These are phyloP conservation scores for Venustampulla echinocandica DNA, from an alignment of 495 filamentous ascomycete genomes.

Conservation along the genomic window DNA sequence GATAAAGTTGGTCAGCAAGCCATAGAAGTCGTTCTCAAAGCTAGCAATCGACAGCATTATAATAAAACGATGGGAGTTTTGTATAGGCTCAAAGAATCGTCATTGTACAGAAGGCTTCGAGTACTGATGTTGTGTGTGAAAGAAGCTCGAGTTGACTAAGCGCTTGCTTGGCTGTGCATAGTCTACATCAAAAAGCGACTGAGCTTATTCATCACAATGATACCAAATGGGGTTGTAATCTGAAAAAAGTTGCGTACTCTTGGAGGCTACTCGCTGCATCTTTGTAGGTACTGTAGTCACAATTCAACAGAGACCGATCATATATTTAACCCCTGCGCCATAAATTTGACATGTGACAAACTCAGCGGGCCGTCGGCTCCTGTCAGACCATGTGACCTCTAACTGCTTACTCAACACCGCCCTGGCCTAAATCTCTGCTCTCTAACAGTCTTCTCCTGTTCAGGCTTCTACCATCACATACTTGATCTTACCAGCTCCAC, in stretches of 20 bases:
- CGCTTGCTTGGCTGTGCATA: neutral
- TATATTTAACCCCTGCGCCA: neutral
- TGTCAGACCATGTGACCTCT: no score
- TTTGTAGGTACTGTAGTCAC: no score
- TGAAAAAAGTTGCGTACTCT: no score
- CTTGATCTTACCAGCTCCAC: no score
- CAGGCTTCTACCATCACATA: no score
- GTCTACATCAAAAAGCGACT: neutral
- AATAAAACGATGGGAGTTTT: neutral
- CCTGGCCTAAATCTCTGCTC: no score
- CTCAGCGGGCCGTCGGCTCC: neutral
- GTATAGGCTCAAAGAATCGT: neutral
- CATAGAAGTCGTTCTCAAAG: neutral
- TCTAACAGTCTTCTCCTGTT: no score
- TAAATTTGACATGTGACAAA: neutral
- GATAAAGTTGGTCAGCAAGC: neutral
- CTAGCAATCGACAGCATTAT: neutral
- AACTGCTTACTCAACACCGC: no score
- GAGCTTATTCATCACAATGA: neutral
- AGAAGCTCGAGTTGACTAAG: neutral
- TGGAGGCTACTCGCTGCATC: no score
- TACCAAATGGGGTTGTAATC: no score
- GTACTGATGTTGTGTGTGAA: neutral
- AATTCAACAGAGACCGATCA: neutral
- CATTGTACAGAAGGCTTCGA: neutral